A percentile compares a stretch with the other conserved stretches of the same genome.
These are phyloP conservation scores for Aspergillus olivimuriae DNA, from an alignment of 495 filamentous ascomycete species.

Conservation along the genomic window DNA sequence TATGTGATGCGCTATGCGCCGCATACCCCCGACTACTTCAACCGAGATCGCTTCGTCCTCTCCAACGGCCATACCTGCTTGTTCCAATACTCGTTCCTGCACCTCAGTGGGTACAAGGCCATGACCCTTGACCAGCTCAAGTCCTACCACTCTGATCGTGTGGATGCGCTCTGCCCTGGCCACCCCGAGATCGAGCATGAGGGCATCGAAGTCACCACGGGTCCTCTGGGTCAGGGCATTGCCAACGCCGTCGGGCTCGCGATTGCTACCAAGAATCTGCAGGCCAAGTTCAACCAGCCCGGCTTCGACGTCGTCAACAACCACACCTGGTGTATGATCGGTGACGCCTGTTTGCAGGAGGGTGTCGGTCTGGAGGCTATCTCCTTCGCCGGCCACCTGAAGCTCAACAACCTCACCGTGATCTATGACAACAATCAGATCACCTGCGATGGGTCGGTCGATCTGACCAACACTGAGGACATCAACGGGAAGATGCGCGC, in stretches of 20 bases:
- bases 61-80: conserved; percentile 57
- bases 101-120: conserved; percentile 50
- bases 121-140: conserved; percentile 57
- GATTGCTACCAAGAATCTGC: conserved; percentile 52
- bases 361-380: conserved; percentile 55
- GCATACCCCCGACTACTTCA: conserved; percentile 40
- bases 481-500: conserved; percentile 54
- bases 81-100: conserved; percentile 53
- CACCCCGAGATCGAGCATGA: conserved; percentile 58
- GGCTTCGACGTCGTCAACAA: conserved; percentile 43
- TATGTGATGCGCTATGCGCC: conserved; percentile 48
- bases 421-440: conserved; percentile 57
- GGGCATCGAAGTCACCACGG: conserved; percentile 58
- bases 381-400: conserved; percentile 48
- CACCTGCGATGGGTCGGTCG: conserved; percentile 51
- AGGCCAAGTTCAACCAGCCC: conserved; percentile 46
- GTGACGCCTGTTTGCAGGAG: conserved; percentile 55
- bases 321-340: conserved; percentile 50
- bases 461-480: conserved; percentile 51
- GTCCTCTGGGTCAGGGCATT: conserved; percentile 54
- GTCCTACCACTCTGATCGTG: conserved; percentile 50
- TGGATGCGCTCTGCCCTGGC: conserved; percentile 48
- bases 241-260: conserved; percentile 56
- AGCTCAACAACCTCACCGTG: conserved; percentile 48
- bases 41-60: conserved; percentile 48